Evolutionary conservation across 2,329 filamentous ascomycete species (phyloP).

Genomic region (Ustulina deusta): DNA sequence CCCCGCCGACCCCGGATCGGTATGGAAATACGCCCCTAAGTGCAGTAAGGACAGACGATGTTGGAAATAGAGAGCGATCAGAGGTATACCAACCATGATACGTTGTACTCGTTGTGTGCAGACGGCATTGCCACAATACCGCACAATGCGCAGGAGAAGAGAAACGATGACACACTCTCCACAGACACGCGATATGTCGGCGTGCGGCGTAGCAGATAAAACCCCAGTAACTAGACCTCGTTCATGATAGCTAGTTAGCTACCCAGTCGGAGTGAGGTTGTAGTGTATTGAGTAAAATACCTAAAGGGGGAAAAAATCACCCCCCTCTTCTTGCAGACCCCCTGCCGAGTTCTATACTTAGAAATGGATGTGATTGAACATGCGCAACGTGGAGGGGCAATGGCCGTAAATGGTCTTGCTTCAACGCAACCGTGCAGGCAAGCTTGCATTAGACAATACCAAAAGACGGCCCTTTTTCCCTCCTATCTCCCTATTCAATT

Average conservation of each 20-base stretch:
- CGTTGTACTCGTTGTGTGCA: conserved; percentile 9
- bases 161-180: conserved; percentile 1
- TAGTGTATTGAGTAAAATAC: conserved; percentile 21
- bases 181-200: conserved; percentile 19
- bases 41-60: conserved; percentile 10
- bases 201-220: conserved; percentile 36
- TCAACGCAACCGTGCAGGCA: conserved; percentile 33
- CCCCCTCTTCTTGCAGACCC: conserved; percentile 12
- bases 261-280: conserved; percentile 15
- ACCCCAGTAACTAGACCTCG: conserved; percentile 12
- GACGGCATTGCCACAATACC: conserved; percentile 23
- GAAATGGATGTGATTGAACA: conserved; percentile 24
- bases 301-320: conserved; percentile 15
- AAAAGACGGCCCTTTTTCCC: conserved; percentile 16
- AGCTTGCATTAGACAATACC: conserved; percentile 26
- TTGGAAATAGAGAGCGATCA: conserved; percentile 11
- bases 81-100: conserved; percentile 15
- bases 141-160: conserved; percentile 12
- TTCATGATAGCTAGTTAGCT: conserved; percentile 13
- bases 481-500: background rate
- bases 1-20: conserved; percentile 24
- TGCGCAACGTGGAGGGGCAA: conserved; percentile 26
- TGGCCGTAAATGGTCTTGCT: conserved; percentile 25
- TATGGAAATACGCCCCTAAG: background rate
- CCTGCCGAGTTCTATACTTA: conserved; percentile 36